These are phyloP conservation scores for Ustilago bromivora DNA, from an alignment of 1,284 basidiomycete genomes.

Conservation along the genomic window DNA sequence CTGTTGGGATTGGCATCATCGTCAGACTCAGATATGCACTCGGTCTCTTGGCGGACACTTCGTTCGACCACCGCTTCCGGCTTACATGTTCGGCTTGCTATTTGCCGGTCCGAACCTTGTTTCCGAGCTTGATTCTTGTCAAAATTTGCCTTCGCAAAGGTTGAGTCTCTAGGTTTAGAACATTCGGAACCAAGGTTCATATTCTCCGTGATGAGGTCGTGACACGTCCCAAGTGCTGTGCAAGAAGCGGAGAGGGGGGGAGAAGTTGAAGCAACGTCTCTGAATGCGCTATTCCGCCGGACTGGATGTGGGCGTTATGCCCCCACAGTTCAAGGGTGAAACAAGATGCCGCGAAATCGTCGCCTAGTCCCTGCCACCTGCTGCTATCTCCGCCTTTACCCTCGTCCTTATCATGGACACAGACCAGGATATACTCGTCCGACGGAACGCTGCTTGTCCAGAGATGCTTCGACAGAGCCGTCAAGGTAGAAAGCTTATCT, in stretches of 20 bases:
- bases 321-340: too few relatives aligned
- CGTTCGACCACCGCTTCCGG: not conserved
- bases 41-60: not conserved
- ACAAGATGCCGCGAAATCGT: too few relatives aligned
- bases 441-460: too few relatives aligned
- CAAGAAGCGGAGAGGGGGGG: not conserved
- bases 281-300: not conserved
- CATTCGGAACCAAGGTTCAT: not conserved
- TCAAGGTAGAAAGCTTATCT: not conserved
- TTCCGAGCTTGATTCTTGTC: not conserved
- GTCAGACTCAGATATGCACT: not conserved
- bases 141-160: not conserved
- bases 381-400: not conserved
- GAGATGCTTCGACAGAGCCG: too few relatives aligned
- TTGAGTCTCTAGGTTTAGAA: not conserved
- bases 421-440: not conserved
- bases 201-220: not conserved
- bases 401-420: not conserved
- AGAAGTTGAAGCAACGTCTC: slow-evolving; percentile 6
- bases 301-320: not conserved
- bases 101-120: not conserved
- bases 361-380: too few relatives aligned
- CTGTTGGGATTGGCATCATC: too few relatives aligned
- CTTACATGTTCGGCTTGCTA: not conserved
- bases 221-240: not conserved